Evolutionary conservation across 148 eudicot species (phyloP), one percentile per base, ranked within the genome.

Genomic region (Amaranthus palmeri): DNA sequence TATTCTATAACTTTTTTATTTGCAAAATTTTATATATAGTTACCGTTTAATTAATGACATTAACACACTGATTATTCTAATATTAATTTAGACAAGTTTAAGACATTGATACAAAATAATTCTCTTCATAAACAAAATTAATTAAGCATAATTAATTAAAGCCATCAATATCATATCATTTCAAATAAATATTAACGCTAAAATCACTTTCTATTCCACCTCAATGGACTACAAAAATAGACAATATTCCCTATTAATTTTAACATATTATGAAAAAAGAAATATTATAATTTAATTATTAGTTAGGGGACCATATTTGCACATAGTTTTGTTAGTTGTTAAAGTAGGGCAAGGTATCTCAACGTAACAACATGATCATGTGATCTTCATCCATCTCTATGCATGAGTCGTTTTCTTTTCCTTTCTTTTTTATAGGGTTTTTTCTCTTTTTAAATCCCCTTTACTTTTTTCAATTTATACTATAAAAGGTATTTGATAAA

Each of bases 331-430:
- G 72, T 53, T 78, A 68, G 67, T 71, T 77, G 61, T 56, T 57
- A 46, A 58, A 72, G 60, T 44, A 59, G 72, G 68, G 73, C 54
- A 78, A 72, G 76, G 72, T 67, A 67, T 60, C 76, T 77, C 68
- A 77, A 72, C 76, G 52, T 77, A 72, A 51, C 67, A 66, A 71
- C 54, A 77, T 52, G 14, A 67, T 58, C 72, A 77, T 59, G 72
- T 72, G 80, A 72, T 65, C 48, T 42, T 66, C 55, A 42, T 70
- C 54, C 68, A 44, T 77, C 75, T 66, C 71, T 50, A 70, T 77
- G 75, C 71, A 71, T 45, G 69, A 73, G 71, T 65, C 75, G 50
- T 65, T 71, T 54, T 76, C 70, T 63, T 57, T 50, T 25, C 45
- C 44, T 46, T 62, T 61, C 52, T 45, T 69, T 61, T 53, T 52